Evolutionary conservation across 2,329 filamentous ascomycete genomes (phyloP).

Genomic region (Zasmidium cellare): DNA sequence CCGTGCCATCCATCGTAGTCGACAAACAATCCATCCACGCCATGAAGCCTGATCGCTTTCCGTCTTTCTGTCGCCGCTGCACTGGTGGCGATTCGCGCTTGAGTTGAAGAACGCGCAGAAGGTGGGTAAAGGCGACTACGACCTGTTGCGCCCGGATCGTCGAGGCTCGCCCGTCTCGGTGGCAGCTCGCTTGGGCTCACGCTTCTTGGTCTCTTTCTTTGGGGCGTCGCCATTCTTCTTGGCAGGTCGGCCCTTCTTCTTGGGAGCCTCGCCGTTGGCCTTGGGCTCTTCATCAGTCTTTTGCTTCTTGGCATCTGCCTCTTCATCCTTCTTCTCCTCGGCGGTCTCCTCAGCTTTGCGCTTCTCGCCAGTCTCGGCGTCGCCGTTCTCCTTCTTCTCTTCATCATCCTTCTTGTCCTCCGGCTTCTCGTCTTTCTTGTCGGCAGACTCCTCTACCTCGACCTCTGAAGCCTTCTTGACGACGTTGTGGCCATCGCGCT

Average conservation of each 20-base stretch:
- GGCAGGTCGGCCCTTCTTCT: constrained; percentile 46
- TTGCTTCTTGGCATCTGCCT: constrained; percentile 35
- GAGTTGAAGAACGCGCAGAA: neutral
- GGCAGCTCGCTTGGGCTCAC: constrained; percentile 50
- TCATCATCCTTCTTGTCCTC: constrained; percentile 25
- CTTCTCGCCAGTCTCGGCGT: constrained; percentile 32
- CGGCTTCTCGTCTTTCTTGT: constrained; percentile 32
- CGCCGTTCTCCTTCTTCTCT: constrained; percentile 28
- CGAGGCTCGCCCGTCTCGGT: constrained; percentile 50
- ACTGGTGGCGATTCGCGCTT: neutral
- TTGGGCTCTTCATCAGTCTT: constrained; percentile 35
- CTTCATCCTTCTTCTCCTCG: constrained; percentile 37
- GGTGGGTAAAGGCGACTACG: constrained; percentile 15
- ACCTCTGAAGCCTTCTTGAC: constrained; percentile 64
- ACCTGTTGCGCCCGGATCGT: constrained; percentile 44
- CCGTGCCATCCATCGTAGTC: neutral
- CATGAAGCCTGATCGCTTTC: constrained; percentile 1
- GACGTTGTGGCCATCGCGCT: constrained; percentile 62
- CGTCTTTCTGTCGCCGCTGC: neutral
- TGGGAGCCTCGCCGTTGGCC: constrained; percentile 36
- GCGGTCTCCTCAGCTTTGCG: constrained; percentile 32
- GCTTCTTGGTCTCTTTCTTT: constrained; percentile 45
- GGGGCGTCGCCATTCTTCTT: constrained; percentile 33
- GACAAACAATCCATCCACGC: neutral
- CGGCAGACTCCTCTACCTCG: constrained; percentile 52